phyloP scores from a whole-genome alignment of 352 stramenopile genomes.

The Peronospora farinosa region DNA sequence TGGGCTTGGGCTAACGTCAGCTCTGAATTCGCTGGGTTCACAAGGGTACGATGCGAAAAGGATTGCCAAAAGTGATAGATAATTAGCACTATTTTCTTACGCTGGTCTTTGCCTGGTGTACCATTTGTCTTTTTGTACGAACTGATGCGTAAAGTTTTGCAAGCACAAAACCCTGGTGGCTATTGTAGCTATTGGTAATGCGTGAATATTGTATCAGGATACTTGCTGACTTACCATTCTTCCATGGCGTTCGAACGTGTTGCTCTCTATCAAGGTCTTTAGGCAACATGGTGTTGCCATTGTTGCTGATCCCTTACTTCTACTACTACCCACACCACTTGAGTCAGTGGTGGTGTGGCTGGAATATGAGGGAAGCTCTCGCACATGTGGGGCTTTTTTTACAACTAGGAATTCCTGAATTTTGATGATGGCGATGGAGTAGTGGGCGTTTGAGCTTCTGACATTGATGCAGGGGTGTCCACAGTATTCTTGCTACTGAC shows the following conservation, averaged over 20 bases:
- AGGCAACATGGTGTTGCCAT: slow-evolving; percentile 40
- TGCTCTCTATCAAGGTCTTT: slow-evolving; percentile 53
- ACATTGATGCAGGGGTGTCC: slow-evolving; percentile 42
- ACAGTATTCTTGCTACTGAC: slow-evolving; percentile 30
- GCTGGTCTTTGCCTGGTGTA: slow-evolving; percentile 56
- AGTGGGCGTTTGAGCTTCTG: slow-evolving; percentile 63
- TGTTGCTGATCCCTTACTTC: slow-evolving; percentile 55
- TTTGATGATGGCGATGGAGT: slow-evolving; percentile 65
- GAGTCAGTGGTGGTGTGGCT: slow-evolving; percentile 41
- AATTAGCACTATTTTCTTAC: slow-evolving; percentile 47
- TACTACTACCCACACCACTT: slow-evolving; percentile 28
- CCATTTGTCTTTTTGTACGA: slow-evolving; percentile 81
- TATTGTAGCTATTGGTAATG: slow-evolving; percentile 47
- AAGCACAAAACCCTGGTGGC: slow-evolving; percentile 72
- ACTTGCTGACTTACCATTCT: slow-evolving; percentile 70
- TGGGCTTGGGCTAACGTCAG: slow-evolving; percentile 56
- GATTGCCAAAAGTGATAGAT: slow-evolving; percentile 37
- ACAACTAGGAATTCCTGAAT: slow-evolving; percentile 37
- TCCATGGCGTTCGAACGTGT: slow-evolving; percentile 64
- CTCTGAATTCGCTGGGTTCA: slow-evolving; percentile 70
- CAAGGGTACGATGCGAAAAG: slow-evolving; percentile 58
- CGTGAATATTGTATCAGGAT: slow-evolving; percentile 56
- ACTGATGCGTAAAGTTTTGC: slow-evolving; percentile 68
- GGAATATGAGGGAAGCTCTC: slow-evolving; percentile 30
- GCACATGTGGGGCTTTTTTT: slow-evolving; percentile 42